Base-by-base conservation (phyloP, 805 yeast genomes). In the Saturnispora hagleri region DNA sequence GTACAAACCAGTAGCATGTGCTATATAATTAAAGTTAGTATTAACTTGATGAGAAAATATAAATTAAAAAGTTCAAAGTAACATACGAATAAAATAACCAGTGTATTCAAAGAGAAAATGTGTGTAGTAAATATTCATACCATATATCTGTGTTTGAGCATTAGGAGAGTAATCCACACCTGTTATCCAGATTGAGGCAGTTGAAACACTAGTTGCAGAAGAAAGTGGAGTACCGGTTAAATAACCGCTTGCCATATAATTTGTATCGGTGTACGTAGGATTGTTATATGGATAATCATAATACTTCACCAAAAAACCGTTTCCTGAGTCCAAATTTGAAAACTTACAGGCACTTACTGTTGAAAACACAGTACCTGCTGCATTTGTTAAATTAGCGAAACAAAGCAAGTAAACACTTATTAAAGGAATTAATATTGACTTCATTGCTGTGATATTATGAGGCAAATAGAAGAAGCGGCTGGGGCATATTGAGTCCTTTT, bases 1-100 rank as follows among this genome's bases (percentile, higher is more conserved):
- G 45, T 64, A 69, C 10, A 57, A 49, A 53, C 73, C 73, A 24
- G 64, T 54, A n/a, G 47, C 55, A 8, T 55, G 47, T 13, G 73
- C 27, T 26, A 13, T 10, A 13, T 13, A 34, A 34, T 12, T 20
- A 4, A 26, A 26, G 9, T 26, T 26, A 26, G 27, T 26, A 7
- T 7, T 6, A 26, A 8, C 9, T 26, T 26, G 8, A 26, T 26
- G 9, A 5, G 9, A 20, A 20, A 20, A 4, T 20, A 26, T 26
- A 5, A 26, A 26, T 7, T 26, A 26, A 5, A 26, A 26, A 26
- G 9, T 26, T 26, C 27, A 26, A 26, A 7, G 27, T 26, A 26
- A 26, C 27, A 26, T 26, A 26, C 27, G 69, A 24, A 43, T 15
- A 31, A 54, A 61, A 18, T 53, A 57, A 48, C 57, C 61, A 13